A percentile compares a stretch with the other conserved stretches of the same genome.
These are phyloP conservation scores for Cryptosporidium viatorum DNA, from an alignment of 169 alveolate species.

Conservation along the genomic window DNA sequence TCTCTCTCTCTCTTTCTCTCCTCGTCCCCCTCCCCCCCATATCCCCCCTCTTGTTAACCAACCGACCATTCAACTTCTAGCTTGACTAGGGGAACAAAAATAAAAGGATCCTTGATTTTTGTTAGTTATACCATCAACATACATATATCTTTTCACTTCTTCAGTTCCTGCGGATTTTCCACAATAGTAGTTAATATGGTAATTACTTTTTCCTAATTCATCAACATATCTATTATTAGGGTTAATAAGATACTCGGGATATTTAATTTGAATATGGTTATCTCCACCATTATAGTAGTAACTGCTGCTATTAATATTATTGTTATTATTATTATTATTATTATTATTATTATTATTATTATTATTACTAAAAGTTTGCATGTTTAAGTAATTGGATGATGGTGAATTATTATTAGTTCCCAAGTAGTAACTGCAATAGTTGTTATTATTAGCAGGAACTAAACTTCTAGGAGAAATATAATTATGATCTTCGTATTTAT, in stretches of 20 bases:
- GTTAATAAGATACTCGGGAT: background rate
- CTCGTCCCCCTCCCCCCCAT: background rate
- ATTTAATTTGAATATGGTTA: background rate
- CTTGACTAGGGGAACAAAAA: background rate
- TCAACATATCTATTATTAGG: background rate
- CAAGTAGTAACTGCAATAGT: background rate
- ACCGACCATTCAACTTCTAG: background rate
- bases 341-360: background rate
- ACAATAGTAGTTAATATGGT: slow-evolving; percentile 10
- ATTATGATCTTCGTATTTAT: no score
- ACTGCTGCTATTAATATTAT: background rate
- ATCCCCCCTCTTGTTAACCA: background rate
- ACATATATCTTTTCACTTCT: slow-evolving; percentile 1
- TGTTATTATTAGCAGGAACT: background rate
- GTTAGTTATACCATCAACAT: slow-evolving; percentile 12
- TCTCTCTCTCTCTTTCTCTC: background rate
- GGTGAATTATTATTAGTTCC: background rate
- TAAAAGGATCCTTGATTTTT: background rate
- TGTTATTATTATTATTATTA: background rate
- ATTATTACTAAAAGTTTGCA: background rate
- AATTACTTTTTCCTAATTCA: background rate
- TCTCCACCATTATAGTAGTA: slow-evolving; percentile 1
- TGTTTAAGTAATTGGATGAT: background rate
- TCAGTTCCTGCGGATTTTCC: slow-evolving; percentile 11
- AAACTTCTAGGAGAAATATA: background rate